Evolutionary conservation across 202 grass and related monocot genomes (phyloP), one percentile per base, ranked within the genome.

Genomic region (Thinopyrum obtusiflorum): DNA sequence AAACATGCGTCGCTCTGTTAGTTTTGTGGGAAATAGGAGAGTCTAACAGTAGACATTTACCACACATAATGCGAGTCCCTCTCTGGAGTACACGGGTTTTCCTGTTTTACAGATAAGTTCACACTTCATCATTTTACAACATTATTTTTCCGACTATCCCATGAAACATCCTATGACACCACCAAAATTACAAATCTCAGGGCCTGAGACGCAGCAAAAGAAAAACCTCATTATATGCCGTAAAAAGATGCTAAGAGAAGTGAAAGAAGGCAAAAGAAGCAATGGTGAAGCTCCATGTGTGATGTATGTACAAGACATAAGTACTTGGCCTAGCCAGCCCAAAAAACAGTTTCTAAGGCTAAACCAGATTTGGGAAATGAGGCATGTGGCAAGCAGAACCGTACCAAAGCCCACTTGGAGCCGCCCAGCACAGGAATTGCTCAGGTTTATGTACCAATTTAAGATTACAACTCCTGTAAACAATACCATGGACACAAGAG

Each of bases 401-500:
- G 5, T 27, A 83, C 55, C 25, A 73, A 73, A 73, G 17, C 67
- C 66, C 3, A 9, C 67, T 40, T 82, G 68, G 32, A 36, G 47
- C 42, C 46, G 13, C 64, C 26, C 44, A 69, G 79, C 11, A 14
- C 1, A 32, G 31, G 9, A 82, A 82, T 57, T 57, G 44, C 80
- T 37, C 32, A 25, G 11, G 26, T 51, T 7, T 47, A 76, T 65
- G 69, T 49, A 66, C 5, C 44, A 77, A 40, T n/a, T 20, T 57
- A 73, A 33, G 11, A 61, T 44, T 18, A 78, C 6, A 89, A 25
- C 26, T 66, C 35, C 53, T 61, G 35, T 51, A 86, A 86, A 12
- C 55, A 78, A 35, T 23, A 20, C 10, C 70, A 66, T 4, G 7
- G 49, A 21, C 35, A 60, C 60, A 65, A 57, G 59, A 72, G 35